Base-by-base conservation (phyloP, 164 flowering plant species). In the Sedum album region DNA sequence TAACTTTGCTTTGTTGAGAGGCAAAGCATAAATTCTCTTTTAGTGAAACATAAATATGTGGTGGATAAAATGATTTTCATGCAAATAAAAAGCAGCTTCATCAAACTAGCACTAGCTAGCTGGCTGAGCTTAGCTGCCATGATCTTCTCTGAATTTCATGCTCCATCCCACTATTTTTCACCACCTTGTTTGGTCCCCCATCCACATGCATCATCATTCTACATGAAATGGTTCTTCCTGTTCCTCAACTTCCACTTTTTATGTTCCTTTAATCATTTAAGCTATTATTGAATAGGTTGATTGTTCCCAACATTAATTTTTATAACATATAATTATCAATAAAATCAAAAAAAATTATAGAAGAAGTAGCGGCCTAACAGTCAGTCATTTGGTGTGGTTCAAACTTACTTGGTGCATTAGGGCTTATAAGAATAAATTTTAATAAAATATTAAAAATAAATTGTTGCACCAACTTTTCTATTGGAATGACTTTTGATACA, bases 1-100 rank as follows among this genome's bases (percentile, higher is more conserved):
- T 49, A 6, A 49, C 51, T 57, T 57, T 26, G 62, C 33, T 57
- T 57, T 57, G 62, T 57, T 57, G 33, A 30, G 62, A 57, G 33
- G 61, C 61, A 57, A 28, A 28, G 62, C 62, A 57, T 57, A 57
- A 57, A 13, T 11, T 57, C 33, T 15, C 33, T 26, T 57, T 57
- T 57, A 26, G 35, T 13, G 18, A 23, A 57, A 57, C 17, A 26
- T 15, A 55, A 26, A 9, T 26, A 25, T 55, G 61, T 26, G 31
- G 18, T 15, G 28, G 14, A 57, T 57, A 28, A 14, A 14, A 57
- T 57, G 62, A 57, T 28, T 28, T 57, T 57, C 33, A 23, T 26
- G 62, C 31, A 28, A 2, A 2, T 10, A 57, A 28, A 28, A 57
- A 11, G 7, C 26, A 14, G 14, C 1, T 21, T 23, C 15, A 57